Evolutionary conservation across 192 early-diverging fungal species (phyloP), one percentile per base, ranked within the genome.

Genomic region (Backusella westeae): DNA sequence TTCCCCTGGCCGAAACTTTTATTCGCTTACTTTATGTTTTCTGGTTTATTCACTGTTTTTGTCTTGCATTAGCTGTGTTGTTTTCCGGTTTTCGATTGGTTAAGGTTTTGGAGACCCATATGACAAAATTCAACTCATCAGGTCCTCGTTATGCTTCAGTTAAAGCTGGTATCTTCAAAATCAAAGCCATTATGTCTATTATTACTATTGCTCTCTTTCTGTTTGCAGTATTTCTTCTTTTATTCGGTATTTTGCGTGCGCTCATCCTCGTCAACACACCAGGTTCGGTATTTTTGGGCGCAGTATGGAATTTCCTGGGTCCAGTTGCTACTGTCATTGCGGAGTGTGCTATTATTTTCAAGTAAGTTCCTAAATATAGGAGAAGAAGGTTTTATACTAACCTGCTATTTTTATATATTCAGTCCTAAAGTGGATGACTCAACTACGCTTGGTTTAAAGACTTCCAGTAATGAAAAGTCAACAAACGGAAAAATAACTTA

Each of bases 161-260:
- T 52, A 71, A 69, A 23, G 39, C 53, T 14, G 79, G 79, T 42
- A 38, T 80, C 26, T 56, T 80, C 4, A 80, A 80, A 75, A 80
- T 80, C 34, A 76, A 76, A 68, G 23, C 34, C 15, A 29, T 80
- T 12, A 34, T 80, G 14, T 21, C 38, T 23, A 76, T 80, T 68
- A 52, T 75, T 49, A 52, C 44, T 41, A 56, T 76, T 26, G 70
- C 75, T 19, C 41, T 80, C 0, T 34, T 59, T 39, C 23, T 69
- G 23, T 80, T 80, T 73, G 79, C 79, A 0, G 8, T 56, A 36
- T 76, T 80, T 21, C 72, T 80, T 21, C 66, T 80, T 29, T 71
- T 80, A 1, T 80, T 76, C 69, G 79, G 79, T 56, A 69, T 76
- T 36, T 46, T 80, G 21, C 74, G 79, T 21, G 14, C 53, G 17